Conservation (phyloP, 768 basidiomycete genomes). For the Boletus coccyginus region DNA sequence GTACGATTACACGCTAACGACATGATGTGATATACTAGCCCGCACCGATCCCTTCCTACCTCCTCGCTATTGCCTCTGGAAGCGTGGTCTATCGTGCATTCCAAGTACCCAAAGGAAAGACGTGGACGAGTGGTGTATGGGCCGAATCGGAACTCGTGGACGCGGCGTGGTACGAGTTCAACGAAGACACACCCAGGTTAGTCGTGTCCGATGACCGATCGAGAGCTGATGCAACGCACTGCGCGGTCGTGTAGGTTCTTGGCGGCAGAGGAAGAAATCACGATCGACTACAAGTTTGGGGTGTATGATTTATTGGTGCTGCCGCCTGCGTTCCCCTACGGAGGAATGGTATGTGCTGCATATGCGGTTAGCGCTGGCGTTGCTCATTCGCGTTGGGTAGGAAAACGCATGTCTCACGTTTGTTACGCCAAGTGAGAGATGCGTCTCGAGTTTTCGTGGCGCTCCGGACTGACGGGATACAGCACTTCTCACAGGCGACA, state of each 20-base stretch:
- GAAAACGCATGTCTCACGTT: constrained; percentile 89
- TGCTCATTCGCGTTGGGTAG: constrained; percentile 34
- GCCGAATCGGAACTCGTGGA: constrained; percentile 84
- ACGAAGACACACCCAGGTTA: constrained; percentile 75
- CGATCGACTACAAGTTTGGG: constrained; percentile 76
- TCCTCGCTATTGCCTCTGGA: constrained; percentile 87
- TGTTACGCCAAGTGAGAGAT: constrained; percentile 74
- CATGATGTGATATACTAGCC: constrained; percentile 37
- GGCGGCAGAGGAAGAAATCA: constrained; percentile 63
- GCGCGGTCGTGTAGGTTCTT: constrained; percentile 53
- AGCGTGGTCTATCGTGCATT: constrained; percentile 75
- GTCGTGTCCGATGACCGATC: background rate
- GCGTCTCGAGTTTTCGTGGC: background rate
- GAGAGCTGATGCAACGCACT: too few species aligned
- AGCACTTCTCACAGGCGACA: constrained; percentile 85
- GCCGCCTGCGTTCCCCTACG: constrained; percentile 90
- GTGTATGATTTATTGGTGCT: constrained; percentile 87
- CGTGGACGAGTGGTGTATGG: constrained; percentile 87
- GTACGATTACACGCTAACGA: background rate
- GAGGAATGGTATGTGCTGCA: constrained; percentile 62
- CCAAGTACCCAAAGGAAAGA: constrained; percentile 52
- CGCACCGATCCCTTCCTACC: constrained; percentile 82
- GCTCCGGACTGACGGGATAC: background rate
- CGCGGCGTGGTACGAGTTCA: constrained; percentile 83
- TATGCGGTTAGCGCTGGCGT: background rate